A percentile compares a stretch with the other conserved stretches of the same genome.
Conservation (phyloP, 2,329 filamentous ascomycete species). For the Hymenoscyphus linearis region DNA sequence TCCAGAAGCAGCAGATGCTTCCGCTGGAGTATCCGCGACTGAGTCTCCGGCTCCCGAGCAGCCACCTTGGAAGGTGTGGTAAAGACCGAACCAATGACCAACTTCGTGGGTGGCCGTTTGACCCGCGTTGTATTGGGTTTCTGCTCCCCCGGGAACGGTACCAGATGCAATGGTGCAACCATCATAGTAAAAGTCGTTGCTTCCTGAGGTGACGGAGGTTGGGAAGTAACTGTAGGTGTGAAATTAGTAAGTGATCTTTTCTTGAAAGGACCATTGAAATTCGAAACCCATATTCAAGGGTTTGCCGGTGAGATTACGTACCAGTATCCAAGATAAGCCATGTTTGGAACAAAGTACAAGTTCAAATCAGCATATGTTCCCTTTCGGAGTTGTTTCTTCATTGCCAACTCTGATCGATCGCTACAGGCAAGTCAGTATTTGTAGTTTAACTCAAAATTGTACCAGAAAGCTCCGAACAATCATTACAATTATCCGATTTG, state of each 20-base stretch:
- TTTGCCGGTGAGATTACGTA: neutral
- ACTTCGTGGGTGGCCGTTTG: conserved; percentile 39
- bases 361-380: conserved; percentile 32
- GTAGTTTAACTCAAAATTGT: no score
- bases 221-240: neutral
- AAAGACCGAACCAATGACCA: conserved; percentile 45
- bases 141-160: conserved; percentile 36
- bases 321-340: neutral
- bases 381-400: conserved; percentile 42
- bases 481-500: no score
- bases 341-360: conserved; percentile 28
- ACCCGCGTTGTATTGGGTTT: conserved; percentile 34
- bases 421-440: neutral
- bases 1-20: conserved; percentile 31
- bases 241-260: neutral
- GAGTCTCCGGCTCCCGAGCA: conserved; percentile 36
- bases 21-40: conserved; percentile 38
- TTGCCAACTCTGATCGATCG: conserved; percentile 35
- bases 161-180: conserved; percentile 36
- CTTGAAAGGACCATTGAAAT: neutral
- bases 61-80: conserved; percentile 43
- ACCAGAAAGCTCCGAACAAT: no score
- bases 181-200: conserved; percentile 32
- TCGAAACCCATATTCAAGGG: neutral
- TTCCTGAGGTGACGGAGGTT: conserved; percentile 1